Evolutionary conservation across 148 eudicot species (phyloP), one percentile per base, ranked within the genome.

Genomic region (Linanthus parryae): DNA sequence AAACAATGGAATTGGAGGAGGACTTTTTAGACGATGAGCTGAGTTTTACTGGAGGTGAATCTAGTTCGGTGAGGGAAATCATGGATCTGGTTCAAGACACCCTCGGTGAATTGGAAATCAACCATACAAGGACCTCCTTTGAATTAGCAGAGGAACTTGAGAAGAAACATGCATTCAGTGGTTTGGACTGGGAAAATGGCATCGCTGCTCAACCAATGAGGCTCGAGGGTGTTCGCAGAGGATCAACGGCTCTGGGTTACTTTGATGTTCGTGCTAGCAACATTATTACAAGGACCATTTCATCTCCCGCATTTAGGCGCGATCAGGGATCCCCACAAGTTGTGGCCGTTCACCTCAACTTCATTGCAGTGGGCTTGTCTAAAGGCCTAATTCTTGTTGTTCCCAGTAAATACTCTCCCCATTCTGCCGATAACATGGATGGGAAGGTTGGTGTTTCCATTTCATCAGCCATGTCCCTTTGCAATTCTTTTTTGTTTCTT

Each of bases 201-300:
- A 90, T 84, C 17, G 86, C 84, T 66, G 83, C 95, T 37, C 97
- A 83, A 55, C 97, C 97, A 13, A 85, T 90, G 97, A 81, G 81
- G 73, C 87, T 90, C 66, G 97, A 90, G 68, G 97, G 97, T 54
- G 86, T 72, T 20, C 61, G 78, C 13, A 72, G 80, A 56, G 81
- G 82, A 9, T 91, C 92, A 5, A 83, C 83, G 37, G 84, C 76
- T 19, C 46, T 86, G 52, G 95, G 95, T 14, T 91, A 85, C 71
- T 85, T 91, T 48, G 88, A 83, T 37, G 71, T 78, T 61, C 54
- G 63, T 69, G 73, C 85, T 42, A 72, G 73, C 47, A 85, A 91
- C 59, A 35, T 54, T 21, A 71, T 91, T 40, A 83, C 92, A 4
- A 66, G 73, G 54, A 72, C 79, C 27, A 63, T 91, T 29, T 83